Evolutionary conservation across 352 stramenopile species (phyloP).

Genomic region (Achlya hypogyna): DNA sequence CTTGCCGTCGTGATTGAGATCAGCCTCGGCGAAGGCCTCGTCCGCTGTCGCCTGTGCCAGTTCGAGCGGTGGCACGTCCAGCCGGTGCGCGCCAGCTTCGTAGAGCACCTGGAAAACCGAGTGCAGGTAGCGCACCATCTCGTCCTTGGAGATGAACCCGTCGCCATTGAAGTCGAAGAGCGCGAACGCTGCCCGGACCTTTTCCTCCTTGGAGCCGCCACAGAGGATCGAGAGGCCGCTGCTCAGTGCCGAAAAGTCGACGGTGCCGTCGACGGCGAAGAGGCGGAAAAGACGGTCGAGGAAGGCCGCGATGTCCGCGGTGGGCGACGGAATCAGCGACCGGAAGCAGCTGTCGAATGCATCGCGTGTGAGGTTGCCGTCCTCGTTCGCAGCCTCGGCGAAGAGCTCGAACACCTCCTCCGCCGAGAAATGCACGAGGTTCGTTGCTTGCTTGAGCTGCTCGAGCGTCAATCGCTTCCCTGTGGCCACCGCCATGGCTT

Average conservation of each 20-base stretch:
- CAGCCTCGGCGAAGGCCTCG: constrained; percentile 24
- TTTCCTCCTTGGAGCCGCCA: constrained; percentile 24
- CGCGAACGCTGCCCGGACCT: constrained; percentile 24
- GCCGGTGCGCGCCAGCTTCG: background rate
- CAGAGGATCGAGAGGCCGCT: constrained; percentile 27
- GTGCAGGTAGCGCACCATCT: constrained; percentile 24
- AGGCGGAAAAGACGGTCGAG: constrained; percentile 23
- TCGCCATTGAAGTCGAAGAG: constrained; percentile 28
- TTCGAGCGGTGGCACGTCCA: constrained; percentile 13
- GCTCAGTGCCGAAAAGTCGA: constrained; percentile 28
- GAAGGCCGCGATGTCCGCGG: background rate
- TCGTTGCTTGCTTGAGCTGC: constrained; percentile 1
- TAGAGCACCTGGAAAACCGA: constrained; percentile 22
- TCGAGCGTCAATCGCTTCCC: background rate
- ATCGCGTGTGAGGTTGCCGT: constrained; percentile 61
- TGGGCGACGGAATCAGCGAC: background rate
- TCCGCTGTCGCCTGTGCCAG: constrained; percentile 23
- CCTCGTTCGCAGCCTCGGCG: constrained; percentile 24
- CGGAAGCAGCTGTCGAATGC: constrained; percentile 29
- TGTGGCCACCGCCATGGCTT: background rate
- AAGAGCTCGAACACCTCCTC: constrained; percentile 27
- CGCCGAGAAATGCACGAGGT: constrained; percentile 19
- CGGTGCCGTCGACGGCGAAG: constrained; percentile 24
- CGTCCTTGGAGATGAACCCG: constrained; percentile 26
- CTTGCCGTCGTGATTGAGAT: constrained; percentile 24